A percentile compares a stretch with the other conserved stretches of the same genome.
Conservation (phyloP, 2,329 filamentous ascomycete genomes). For the Aspergillus bombycis region DNA sequence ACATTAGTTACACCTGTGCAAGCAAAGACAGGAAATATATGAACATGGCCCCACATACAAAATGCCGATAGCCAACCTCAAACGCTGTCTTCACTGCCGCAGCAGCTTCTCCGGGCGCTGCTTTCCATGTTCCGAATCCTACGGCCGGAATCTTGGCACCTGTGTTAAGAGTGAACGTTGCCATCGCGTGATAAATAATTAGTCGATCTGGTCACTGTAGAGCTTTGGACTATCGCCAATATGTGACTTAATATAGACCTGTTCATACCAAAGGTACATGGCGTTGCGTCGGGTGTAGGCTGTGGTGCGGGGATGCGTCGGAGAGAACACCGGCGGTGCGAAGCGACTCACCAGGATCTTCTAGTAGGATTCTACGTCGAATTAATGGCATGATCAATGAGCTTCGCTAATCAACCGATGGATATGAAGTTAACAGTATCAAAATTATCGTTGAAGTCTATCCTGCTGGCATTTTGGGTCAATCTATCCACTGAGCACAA, state of each 20-base stretch:
- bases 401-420: no score
- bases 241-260: neutral
- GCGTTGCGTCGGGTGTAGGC: neutral
- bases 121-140: neutral
- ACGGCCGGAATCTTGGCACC: neutral
- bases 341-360: no score
- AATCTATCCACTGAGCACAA: fast-evolving
- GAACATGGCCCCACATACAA: neutral
- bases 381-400: no score
- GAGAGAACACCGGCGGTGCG: neutral
- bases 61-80: neutral
- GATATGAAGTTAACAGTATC: fast-evolving
- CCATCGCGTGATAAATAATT: neutral
- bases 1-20: no score
- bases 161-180: neutral
- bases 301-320: neutral
- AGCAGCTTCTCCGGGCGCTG: neutral
- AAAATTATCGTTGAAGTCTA: fast-evolving
- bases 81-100: neutral
- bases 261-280: neutral
- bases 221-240: neutral
- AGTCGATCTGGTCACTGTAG: neutral
- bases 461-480: no score
- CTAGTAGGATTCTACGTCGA: no score
- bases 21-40: fast-evolving